phyloP scores from a whole-genome alignment of 73 alveolate species.

The Blepharisma japonicum region DNA sequence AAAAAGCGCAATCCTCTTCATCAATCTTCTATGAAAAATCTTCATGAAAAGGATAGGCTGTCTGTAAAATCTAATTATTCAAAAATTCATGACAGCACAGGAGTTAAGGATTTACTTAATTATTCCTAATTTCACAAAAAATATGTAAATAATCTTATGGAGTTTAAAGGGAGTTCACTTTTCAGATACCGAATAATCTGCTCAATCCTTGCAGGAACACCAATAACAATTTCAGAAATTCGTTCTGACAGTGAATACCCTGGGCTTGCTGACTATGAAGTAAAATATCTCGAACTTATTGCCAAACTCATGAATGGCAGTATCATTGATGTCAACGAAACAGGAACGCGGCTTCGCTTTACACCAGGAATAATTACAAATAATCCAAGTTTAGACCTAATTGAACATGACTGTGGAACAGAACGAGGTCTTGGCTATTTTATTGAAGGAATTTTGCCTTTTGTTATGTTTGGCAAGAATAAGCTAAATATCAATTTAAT shows the following conservation, averaged over 20 bases:
- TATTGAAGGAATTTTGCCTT: slow-evolving; percentile 75
- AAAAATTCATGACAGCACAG: too few species aligned
- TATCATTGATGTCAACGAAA: slow-evolving; percentile 66
- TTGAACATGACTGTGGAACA: slow-evolving; percentile 51
- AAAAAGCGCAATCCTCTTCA: too few species aligned
- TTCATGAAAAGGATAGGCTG: too few species aligned
- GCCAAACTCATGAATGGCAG: slow-evolving; percentile 81
- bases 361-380: slow-evolving; percentile 67
- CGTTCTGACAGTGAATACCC: slow-evolving; percentile 78
- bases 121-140: too few species aligned
- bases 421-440: slow-evolving; percentile 71
- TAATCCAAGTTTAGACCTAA: slow-evolving; percentile 52
- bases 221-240: slow-evolving; percentile 67
- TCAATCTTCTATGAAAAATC: too few species aligned
- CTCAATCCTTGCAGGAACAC: slow-evolving; percentile 69
- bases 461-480: slow-evolving; percentile 78
- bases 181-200: slow-evolving; percentile 66
- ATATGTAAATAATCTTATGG: slow-evolving; percentile 19
- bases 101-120: too few species aligned
- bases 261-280: slow-evolving; percentile 77
- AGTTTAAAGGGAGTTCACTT: slow-evolving; percentile 54
- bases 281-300: slow-evolving; percentile 60
- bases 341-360: slow-evolving; percentile 81
- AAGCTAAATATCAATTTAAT: slow-evolving; percentile 57
- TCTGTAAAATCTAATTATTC: too few species aligned